Evolutionary conservation across 176 grass and related monocot species (phyloP).

Genomic region (Oryza meyeriana): DNA sequence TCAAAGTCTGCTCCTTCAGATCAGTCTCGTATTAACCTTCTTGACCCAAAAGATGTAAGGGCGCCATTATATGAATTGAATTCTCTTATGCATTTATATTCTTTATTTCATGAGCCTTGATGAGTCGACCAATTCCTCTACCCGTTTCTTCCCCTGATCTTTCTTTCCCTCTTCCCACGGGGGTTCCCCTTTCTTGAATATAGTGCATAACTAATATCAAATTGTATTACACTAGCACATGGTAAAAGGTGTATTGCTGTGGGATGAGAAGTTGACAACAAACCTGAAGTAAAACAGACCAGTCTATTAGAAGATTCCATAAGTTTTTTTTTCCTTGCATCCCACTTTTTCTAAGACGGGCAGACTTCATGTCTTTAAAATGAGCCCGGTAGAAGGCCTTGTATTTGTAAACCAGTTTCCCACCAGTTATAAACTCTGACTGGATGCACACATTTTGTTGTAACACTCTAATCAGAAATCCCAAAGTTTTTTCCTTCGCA

Average conservation of each 20-base stretch:
- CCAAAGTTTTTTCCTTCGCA: background rate
- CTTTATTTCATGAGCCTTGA: slow-evolving; percentile 15
- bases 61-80: background rate
- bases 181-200: no score
- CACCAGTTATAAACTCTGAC: no score
- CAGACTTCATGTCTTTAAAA: no score
- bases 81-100: background rate
- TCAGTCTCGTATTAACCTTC: slow-evolving; percentile 93
- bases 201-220: background rate
- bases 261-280: background rate
- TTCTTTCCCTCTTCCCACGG: no score
- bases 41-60: slow-evolving; percentile 97
- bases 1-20: slow-evolving; percentile 97
- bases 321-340: background rate
- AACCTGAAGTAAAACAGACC: no score
- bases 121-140: no score
- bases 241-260: background rate
- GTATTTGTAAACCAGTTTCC: no score
- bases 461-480: background rate
- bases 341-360: background rate
- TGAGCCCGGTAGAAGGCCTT: no score
- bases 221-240: background rate
- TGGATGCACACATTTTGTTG: background rate
- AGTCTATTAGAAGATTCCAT: background rate
- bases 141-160: no score